These are phyloP conservation scores for Physaria fendleri DNA, from an alignment of 345 rosid genomes.

Conservation along the genomic window DNA sequence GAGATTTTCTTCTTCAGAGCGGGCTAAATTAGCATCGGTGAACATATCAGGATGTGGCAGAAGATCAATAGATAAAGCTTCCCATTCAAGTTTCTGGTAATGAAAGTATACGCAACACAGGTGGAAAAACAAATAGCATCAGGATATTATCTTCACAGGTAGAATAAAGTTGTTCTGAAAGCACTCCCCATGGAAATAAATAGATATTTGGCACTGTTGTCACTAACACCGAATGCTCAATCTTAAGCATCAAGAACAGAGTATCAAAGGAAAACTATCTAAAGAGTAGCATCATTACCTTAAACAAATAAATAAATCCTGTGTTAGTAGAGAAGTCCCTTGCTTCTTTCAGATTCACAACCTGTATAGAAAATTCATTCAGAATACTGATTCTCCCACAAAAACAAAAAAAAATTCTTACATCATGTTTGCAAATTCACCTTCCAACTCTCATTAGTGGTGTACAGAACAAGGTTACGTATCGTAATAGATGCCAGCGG, in stretches of 20 bases:
- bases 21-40: slow-evolving; percentile 75
- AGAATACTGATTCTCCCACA: slow-evolving; percentile 1
- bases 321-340: slow-evolving; percentile 74
- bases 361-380: slow-evolving; percentile 37
- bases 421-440: slow-evolving; percentile 32
- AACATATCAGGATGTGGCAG: slow-evolving; percentile 99
- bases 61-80: slow-evolving; percentile 90
- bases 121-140: slow-evolving; percentile 9
- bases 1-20: slow-evolving; percentile 50
- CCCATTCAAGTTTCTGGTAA: slow-evolving; percentile 97
- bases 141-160: slow-evolving; percentile 15
- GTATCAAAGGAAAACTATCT: neutral
- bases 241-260: slow-evolving; percentile 8
- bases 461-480: slow-evolving; percentile 68
- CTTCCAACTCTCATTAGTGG: slow-evolving; percentile 97
- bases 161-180: neutral
- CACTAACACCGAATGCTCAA: neutral
- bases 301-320: slow-evolving; percentile 82
- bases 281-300: slow-evolving; percentile 43
- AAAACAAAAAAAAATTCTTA: neutral
- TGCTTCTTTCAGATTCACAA: slow-evolving; percentile 94
- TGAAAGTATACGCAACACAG: slow-evolving; percentile 33
- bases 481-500: slow-evolving; percentile 94
- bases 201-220: neutral
- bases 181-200: neutral